A percentile compares a stretch with the other conserved stretches of the same genome.
Conservation (phyloP, 2,329 filamentous ascomycete species). For the Apiospora sp. region DNA sequence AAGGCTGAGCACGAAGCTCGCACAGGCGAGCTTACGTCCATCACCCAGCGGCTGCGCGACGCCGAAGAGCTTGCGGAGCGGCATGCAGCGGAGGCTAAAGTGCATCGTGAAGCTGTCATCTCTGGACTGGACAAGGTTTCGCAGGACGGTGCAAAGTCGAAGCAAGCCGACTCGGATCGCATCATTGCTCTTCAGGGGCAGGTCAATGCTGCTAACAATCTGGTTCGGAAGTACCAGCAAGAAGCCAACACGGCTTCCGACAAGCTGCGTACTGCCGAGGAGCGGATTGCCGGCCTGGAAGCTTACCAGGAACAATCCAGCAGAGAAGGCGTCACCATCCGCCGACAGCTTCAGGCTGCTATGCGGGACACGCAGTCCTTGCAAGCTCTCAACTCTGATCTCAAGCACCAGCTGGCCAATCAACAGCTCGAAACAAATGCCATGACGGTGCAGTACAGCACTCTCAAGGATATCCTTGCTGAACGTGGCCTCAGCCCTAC, state of each 20-base stretch:
- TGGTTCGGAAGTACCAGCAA: constrained; percentile 88
- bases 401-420: constrained; percentile 82
- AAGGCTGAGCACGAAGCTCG: constrained; percentile 84
- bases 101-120: constrained; percentile 84
- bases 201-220: constrained; percentile 75
- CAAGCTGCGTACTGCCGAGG: constrained; percentile 90
- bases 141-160: constrained; percentile 57
- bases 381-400: constrained; percentile 80
- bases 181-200: constrained; percentile 80
- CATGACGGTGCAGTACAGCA: constrained; percentile 88
- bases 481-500: constrained; percentile 88
- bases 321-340: constrained; percentile 87
- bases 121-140: constrained; percentile 80
- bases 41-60: constrained; percentile 78
- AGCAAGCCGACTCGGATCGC: constrained; percentile 68
- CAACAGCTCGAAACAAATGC: constrained; percentile 96
- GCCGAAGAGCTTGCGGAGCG: constrained; percentile 88
- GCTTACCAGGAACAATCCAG: constrained; percentile 98
- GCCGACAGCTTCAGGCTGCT: constrained; percentile 86
- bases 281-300: constrained; percentile 94
- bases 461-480: constrained; percentile 88
- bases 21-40: constrained; percentile 77
- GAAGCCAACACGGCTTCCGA: constrained; percentile 88
- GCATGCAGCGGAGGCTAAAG: constrained; percentile 85
- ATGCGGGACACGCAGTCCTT: constrained; percentile 85